phyloP scores from a whole-genome alignment of 345 rosid species.

The Hevea brasiliensis region DNA sequence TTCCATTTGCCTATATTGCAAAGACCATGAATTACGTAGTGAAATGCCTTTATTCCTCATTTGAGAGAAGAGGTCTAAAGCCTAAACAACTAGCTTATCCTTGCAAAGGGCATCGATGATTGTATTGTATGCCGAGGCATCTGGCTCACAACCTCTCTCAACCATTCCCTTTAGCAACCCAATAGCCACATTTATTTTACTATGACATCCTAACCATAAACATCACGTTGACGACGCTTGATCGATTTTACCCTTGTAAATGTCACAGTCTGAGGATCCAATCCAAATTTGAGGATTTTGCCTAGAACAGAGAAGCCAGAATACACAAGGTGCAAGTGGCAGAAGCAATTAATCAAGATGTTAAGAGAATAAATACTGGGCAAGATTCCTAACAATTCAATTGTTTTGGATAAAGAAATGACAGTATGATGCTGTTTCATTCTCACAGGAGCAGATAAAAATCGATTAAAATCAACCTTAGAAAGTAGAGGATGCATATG shows the following conservation, averaged over 20 bases:
- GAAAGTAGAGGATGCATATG: background rate
- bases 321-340: background rate
- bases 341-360: constrained; percentile 5
- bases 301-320: background rate
- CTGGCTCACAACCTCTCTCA: background rate
- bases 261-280: background rate
- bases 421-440: background rate
- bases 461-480: background rate
- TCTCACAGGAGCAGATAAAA: background rate
- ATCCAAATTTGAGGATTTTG: background rate
- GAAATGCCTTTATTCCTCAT: too few relatives aligned
- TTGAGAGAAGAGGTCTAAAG: too few relatives aligned
- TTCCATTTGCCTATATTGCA: too few relatives aligned
- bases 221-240: too few relatives aligned
- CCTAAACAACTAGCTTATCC: too few relatives aligned
- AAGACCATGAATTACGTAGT: too few relatives aligned
- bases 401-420: background rate
- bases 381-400: background rate
- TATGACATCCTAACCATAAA: too few relatives aligned
- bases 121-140: background rate
- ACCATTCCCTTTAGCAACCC: too few relatives aligned
- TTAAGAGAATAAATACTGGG: background rate
- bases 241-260: background rate
- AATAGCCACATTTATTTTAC: too few relatives aligned
- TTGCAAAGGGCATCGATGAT: background rate